Evolutionary conservation across 331 rosid genomes (phyloP).

Genomic region (Phaseolus coccineus): DNA sequence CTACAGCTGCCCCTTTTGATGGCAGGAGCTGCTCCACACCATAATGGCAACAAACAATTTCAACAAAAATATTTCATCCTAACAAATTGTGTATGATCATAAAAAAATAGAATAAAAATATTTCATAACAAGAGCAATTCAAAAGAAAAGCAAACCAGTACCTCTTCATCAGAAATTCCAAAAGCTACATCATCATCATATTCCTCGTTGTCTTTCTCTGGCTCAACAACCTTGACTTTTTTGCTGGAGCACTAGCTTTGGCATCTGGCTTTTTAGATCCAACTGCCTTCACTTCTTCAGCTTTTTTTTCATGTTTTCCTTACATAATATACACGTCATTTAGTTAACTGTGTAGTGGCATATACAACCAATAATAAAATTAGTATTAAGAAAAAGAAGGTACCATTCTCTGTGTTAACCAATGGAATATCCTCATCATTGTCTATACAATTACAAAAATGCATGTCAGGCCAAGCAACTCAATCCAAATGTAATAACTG

Average conservation of each 20-base stretch:
- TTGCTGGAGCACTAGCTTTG: slow-evolving; percentile 50
- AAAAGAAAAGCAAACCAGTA: not conserved
- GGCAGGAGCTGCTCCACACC: no score
- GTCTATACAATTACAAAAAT: slow-evolving; percentile 40
- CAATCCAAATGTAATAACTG: not conserved
- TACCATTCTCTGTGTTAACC: slow-evolving; percentile 61
- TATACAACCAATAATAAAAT: not conserved
- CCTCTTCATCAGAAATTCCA: slow-evolving; percentile 60
- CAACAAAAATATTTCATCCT: not conserved
- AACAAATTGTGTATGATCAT: not conserved
- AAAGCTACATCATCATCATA: slow-evolving; percentile 52
- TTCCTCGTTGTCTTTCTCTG: slow-evolving; percentile 50
- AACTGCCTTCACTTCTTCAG: slow-evolving; percentile 37
- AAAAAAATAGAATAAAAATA: not conserved
- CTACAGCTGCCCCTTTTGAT: no score
- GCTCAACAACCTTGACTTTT: slow-evolving; percentile 67
- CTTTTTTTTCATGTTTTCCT: slow-evolving; percentile 59
- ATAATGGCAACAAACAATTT: not conserved
- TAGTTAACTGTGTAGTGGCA: not conserved
- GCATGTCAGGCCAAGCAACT: not conserved
- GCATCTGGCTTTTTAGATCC: slow-evolving; percentile 45
- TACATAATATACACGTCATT: not conserved
- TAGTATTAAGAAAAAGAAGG: not conserved
- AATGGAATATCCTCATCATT: slow-evolving; percentile 56
- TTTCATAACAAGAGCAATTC: not conserved